A percentile compares a stretch with the other conserved stretches of the same genome.
Conservation (phyloP, 2,329 filamentous ascomycete species). For the Fusarium pseudonygamai region DNA sequence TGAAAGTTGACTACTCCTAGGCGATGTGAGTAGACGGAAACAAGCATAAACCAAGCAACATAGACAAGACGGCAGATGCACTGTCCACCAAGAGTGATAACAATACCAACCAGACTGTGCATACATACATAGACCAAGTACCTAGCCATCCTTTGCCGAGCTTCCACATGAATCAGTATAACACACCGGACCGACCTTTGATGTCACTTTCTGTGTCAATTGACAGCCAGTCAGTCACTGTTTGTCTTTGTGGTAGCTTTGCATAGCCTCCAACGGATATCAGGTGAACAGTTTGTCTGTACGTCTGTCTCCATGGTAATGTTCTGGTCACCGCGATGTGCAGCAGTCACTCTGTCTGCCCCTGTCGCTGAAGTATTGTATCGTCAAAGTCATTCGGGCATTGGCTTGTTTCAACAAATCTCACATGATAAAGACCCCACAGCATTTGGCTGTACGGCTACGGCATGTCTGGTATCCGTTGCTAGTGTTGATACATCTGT, state of each 20-base stretch:
- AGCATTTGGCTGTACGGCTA: neutral
- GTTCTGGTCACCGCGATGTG: neutral
- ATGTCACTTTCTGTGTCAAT: neutral
- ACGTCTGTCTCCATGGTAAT: neutral
- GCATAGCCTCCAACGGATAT: neutral
- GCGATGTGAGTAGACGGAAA: neutral
- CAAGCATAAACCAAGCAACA: slow-evolving; percentile 33
- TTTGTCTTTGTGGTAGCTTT: neutral
- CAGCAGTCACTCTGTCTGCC: neutral
- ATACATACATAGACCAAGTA: neutral
- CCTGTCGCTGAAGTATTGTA: neutral
- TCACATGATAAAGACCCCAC: slow-evolving; percentile 6
- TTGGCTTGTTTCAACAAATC: slow-evolving; percentile 2
- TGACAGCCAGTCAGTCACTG: neutral
- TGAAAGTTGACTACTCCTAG: neutral
- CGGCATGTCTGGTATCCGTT: neutral
- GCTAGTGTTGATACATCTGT: neutral
- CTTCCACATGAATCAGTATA: neutral
- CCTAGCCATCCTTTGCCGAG: neutral
- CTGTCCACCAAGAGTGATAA: neutral
- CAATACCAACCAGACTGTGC: neutral
- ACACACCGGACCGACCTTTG: neutral
- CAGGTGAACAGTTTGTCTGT: neutral
- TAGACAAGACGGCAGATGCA: slow-evolving; percentile 10
- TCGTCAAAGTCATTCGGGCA: neutral